Base-by-base conservation (phyloP, 2,329 filamentous ascomycete species). In the Drechslerella coelobrocha region DNA sequence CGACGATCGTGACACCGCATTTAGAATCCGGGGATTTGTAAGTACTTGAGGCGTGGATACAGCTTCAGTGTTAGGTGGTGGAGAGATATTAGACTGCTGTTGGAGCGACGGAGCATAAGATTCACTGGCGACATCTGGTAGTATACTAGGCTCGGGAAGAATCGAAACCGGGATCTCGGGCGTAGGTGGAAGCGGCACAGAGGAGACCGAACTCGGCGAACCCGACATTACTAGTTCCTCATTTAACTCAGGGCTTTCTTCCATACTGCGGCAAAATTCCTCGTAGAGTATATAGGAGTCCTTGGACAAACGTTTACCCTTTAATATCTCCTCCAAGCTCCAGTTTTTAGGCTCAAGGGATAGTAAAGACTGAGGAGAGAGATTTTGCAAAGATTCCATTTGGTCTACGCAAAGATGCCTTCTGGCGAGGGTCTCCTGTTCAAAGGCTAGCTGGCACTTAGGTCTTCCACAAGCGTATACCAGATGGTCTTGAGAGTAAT, bases 401-500 rank as follows among this genome's bases (percentile, higher is more conserved):
- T 41, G 39, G 17, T 54, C 51, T 48, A 9, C 21, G 19, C 34
- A 41, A 17, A 43, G 53, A 23, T 63, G 60, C 12, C 27, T 63
- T 23, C 41, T n/a, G 41, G 51, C 60, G 14, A 55, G 51, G 50
- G 50, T 17, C 39, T 63, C 60, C 50, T 63, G 60, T 9, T 63
- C 60, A 23, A 63, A 63, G 6, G 51, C 53, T 8, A 63, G 37
- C 39, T 51, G 50, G 24, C 60, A 63, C 2, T 50, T 39, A 10
- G 50, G 51, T 21, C 23, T 55, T 19, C 60, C 19, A 41, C 60
- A 63, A 19, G 55, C 26, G 29, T 48, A 63, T 23, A 63, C 31
- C 8, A 63, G 51, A 50, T 63, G 60, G 17, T 43, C 34, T 51
- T 63, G 60, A 19, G 60, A 63, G n/a, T 63, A 63, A 19, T 63